Conservation (phyloP, 1,139 yeast genomes). For the Hansenula anomala region DNA sequence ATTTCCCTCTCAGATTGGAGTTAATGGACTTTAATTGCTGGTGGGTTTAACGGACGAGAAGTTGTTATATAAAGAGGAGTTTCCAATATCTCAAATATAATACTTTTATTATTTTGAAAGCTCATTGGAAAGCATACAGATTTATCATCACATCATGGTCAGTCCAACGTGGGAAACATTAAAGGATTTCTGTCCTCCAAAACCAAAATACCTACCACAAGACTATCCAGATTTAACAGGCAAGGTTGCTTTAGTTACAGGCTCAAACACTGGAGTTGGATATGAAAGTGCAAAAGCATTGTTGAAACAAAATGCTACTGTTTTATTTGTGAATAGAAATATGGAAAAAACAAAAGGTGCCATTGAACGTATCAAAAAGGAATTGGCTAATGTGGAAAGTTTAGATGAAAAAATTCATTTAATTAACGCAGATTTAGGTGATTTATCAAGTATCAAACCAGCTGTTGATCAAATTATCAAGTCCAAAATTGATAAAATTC, state of each 20-base stretch:
- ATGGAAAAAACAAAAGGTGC: slow-evolving; percentile 31
- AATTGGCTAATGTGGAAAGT: slow-evolving; percentile 12
- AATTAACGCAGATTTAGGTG: slow-evolving; percentile 38
- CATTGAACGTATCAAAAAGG: slow-evolving; percentile 26
- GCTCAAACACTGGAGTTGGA: slow-evolving; percentile 44
- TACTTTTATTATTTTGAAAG: too few relatives aligned
- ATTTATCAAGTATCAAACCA: slow-evolving; percentile 38
- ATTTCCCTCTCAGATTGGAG: too few relatives aligned
- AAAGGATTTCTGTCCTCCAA: slow-evolving; percentile 10
- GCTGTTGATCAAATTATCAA: slow-evolving; percentile 34
- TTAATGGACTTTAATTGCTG: too few relatives aligned
- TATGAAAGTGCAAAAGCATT: slow-evolving; percentile 34
- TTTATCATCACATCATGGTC: background rate
- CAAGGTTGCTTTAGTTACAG: slow-evolving; percentile 39
- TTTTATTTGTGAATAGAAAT: slow-evolving; percentile 37
- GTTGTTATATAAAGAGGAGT: too few relatives aligned
- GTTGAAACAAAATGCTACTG: slow-evolving; percentile 38
- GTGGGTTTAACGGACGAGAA: too few relatives aligned
- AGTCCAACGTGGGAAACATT: background rate
- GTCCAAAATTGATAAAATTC: slow-evolving; percentile 25
- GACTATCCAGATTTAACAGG: slow-evolving; percentile 41
- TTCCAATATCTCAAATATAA: too few relatives aligned
- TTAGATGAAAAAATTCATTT: slow-evolving; percentile 19
- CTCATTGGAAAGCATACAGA: too few relatives aligned
- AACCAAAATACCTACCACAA: slow-evolving; percentile 29